Evolutionary conservation across 345 rosid genomes (phyloP).

Genomic region (Punica granatum): DNA sequence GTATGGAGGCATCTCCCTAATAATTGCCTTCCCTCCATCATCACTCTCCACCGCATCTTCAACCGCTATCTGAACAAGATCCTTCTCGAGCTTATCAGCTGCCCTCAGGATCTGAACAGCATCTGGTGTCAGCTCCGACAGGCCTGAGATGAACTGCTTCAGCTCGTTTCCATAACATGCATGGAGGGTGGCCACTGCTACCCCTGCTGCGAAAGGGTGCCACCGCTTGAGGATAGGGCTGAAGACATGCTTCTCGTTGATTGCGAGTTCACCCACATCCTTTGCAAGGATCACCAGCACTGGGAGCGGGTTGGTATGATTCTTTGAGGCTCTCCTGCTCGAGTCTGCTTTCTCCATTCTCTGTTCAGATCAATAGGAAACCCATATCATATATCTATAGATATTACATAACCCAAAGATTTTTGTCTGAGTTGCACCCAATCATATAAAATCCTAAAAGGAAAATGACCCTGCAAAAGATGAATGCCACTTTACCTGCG

Average conservation of each 20-base stretch:
- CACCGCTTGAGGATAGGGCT: conserved; percentile 93
- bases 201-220: conserved; percentile 98
- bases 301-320: conserved; percentile 75
- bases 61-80: conserved; percentile 97
- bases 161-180: conserved; percentile 91
- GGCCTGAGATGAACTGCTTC: conserved; percentile 73
- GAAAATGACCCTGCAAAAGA: background rate
- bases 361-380: conserved; percentile 24
- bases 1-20: conserved; percentile 96
- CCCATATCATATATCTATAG: background rate
- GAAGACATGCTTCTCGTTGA: conserved; percentile 66
- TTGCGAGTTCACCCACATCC: conserved; percentile 87
- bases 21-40: conserved; percentile 96
- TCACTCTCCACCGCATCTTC: conserved; percentile 98
- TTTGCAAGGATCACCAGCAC: conserved; percentile 90
- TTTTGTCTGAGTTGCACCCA: background rate
- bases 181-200: conserved; percentile 97
- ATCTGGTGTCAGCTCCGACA: conserved; percentile 79
- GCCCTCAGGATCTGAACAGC: conserved; percentile 86
- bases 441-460: background rate
- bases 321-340: conserved; percentile 85
- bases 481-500: conserved; percentile 71
- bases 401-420: background rate
- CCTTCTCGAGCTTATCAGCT: conserved; percentile 92
- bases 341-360: conserved; percentile 98